Conservation (phyloP, 108 stramenopile genomes). For the Cyclotella baltica region DNA sequence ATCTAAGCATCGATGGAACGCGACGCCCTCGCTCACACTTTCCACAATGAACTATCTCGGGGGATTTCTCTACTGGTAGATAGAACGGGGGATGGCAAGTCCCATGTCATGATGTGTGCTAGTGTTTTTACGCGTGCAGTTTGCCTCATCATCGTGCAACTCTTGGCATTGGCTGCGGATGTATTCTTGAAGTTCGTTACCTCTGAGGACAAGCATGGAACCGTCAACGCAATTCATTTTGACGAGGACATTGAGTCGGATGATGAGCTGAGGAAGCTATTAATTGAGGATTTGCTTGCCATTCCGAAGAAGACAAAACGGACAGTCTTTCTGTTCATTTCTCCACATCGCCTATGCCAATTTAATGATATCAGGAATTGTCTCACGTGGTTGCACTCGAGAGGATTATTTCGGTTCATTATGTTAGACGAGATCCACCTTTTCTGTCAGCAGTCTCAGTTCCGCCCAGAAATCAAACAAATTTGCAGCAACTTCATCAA, state of each 20-base stretch:
- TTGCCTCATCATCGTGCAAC: neutral
- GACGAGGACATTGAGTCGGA: neutral
- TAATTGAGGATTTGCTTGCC: neutral
- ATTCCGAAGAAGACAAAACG: neutral
- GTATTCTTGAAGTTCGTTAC: neutral
- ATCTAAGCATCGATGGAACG: too few relatives aligned
- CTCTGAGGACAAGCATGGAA: neutral
- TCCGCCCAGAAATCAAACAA: too few relatives aligned
- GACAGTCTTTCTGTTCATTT: neutral
- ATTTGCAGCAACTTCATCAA: too few relatives aligned
- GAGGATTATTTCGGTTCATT: neutral
- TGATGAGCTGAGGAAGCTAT: neutral
- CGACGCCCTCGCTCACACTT: too few relatives aligned
- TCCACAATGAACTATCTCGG: too few relatives aligned
- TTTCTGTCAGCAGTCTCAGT: too few relatives aligned
- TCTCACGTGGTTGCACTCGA: neutral
- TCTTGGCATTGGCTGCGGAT: neutral
- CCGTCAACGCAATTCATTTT: neutral
- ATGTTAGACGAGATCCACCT: constrained; percentile 4
- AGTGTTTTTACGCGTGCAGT: neutral
- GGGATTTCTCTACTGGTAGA: too few relatives aligned
- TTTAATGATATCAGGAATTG: neutral
- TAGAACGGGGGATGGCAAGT: neutral
- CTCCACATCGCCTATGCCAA: constrained; percentile 1
- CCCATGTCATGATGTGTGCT: neutral